Base-by-base conservation (phyloP, 768 basidiomycete species). In the Lyophyllum decastes region DNA sequence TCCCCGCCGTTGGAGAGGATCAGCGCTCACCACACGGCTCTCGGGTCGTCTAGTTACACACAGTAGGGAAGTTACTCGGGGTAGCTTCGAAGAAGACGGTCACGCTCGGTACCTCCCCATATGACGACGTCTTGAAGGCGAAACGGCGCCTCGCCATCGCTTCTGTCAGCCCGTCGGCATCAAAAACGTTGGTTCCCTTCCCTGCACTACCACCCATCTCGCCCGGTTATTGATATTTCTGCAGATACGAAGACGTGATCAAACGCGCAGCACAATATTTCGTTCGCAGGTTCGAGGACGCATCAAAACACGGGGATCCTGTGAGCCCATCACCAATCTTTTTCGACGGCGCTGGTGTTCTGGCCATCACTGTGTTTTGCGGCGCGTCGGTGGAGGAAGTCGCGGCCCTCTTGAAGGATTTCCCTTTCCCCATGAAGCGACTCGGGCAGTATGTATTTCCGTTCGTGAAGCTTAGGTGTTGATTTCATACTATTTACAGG, bases 111-210 rank as follows among this genome's bases (percentile, higher is more conserved):
- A 61, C 62, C 14, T 63, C 59, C 0, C 61, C 61, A 14, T 63
- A 60, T 46, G 61, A 63, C 17, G 44, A 30, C 30, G 33, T 46
- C 21, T 34, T 63, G n/a, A 63, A 63, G 49, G 59, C 35, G 6
- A 60, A 63, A 45, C 59, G 61, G 21, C 52, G 59, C n/a, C 59
- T 63, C 19, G 58, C 59, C 10, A 63, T 63, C 35, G 61, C 59
- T 4, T 63, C 59, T n/a, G 61, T 63, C 49, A 63, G 59, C 34
- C 61, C 59, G n/a, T 55, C 30, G 10, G 10, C 30, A 30, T 5
- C 30, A 30, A 30, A 30, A 30, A 30, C 30, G 30, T 30, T 30
- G 30, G 30, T 30, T 4, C 10, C 10, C 30, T 30, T 30, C 5
- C n/a, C 10, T 30, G 30, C 30, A 30, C 30, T 5, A 5, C 30